phyloP scores from a whole-genome alignment of 1,284 basidiomycete species.

The Melampsora americana region DNA sequence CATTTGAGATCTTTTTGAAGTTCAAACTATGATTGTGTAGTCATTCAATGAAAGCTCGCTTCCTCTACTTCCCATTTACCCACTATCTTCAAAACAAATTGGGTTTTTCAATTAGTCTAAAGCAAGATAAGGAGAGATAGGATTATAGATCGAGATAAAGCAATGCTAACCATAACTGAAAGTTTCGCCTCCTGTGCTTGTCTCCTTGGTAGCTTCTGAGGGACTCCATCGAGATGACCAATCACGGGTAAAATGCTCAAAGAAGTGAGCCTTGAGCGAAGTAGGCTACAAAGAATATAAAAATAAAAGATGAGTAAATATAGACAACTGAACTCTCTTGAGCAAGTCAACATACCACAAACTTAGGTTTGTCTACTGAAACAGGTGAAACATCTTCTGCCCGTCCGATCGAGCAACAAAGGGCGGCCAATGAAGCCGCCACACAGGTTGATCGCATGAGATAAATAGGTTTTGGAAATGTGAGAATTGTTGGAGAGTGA shows the following conservation, averaged over 20 bases:
- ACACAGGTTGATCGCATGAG: constrained; percentile 26
- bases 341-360: constrained; percentile 18
- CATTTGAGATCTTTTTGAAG: constrained; percentile 99
- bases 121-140: background rate
- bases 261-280: no score
- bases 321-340: background rate
- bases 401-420: constrained; percentile 20
- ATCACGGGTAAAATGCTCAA: no score
- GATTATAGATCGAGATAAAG: no score
- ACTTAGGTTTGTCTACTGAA: constrained; percentile 18
- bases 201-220: no score
- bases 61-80: constrained; percentile 97
- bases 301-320: background rate
- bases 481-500: no score
- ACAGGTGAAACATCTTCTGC: constrained; percentile 7
- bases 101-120: no score
- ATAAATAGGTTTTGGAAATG: no score
- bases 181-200: no score
- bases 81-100: constrained; percentile 85
- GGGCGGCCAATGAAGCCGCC: constrained; percentile 23
- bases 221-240: no score
- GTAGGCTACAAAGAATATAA: no score
- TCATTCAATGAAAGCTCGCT: constrained; percentile 62
- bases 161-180: constrained; percentile 32
- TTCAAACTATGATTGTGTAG: constrained; percentile 66